phyloP scores from a whole-genome alignment of 345 rosid genomes.

The Raphanus sativus region DNA sequence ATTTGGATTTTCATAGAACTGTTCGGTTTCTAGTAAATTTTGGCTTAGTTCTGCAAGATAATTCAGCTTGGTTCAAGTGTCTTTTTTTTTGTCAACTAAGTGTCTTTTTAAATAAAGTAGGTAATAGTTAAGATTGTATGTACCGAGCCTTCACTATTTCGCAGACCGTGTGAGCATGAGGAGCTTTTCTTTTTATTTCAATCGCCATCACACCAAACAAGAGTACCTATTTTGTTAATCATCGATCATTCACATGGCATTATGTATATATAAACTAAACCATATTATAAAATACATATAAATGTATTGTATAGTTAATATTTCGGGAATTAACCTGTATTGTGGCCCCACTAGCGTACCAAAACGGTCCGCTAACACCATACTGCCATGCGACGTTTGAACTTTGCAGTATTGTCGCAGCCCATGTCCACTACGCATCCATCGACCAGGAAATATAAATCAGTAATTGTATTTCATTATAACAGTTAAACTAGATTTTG shows the following conservation, averaged over 20 bases:
- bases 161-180: conserved; percentile 87
- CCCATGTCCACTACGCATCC: conserved; percentile 84
- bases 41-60: neutral
- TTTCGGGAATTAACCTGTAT: conserved; percentile 60
- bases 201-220: conserved; percentile 97
- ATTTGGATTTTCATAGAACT: neutral
- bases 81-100: neutral
- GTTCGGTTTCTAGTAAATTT: neutral
- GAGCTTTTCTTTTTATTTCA: conserved; percentile 95
- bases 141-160: conserved; percentile 96
- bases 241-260: neutral
- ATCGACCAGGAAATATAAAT: neutral
- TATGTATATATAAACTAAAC: neutral
- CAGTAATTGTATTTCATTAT: neutral
- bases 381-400: conserved; percentile 95
- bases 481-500: too few relatives aligned
- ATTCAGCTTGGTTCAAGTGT: neutral
- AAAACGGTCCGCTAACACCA: conserved; percentile 94
- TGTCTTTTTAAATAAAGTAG: neutral
- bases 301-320: neutral
- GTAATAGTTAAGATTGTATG: neutral
- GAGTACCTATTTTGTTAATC: conserved; percentile 53
- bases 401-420: conserved; percentile 93
- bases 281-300: neutral
- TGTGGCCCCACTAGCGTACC: conserved; percentile 97